These are phyloP conservation scores for Aquanectria penicillioides DNA, from an alignment of 2,329 filamentous ascomycete genomes.

Conservation along the genomic window DNA sequence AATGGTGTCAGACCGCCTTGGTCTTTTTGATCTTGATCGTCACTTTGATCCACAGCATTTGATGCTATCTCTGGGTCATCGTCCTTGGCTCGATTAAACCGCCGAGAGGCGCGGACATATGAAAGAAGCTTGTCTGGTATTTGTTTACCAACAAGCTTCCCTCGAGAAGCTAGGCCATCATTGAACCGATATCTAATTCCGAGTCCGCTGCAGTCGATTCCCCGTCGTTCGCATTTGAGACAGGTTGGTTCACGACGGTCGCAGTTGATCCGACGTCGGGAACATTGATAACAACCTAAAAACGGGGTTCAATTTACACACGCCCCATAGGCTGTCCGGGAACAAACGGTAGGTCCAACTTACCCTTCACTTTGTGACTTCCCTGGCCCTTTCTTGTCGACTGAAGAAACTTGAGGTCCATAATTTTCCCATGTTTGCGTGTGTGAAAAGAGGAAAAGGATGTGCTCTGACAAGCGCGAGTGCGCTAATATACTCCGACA, in stretches of 20 bases:
- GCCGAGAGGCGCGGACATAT: neutral
- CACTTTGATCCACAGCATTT: neutral
- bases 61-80: neutral
- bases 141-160: constrained; percentile 18
- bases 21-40: neutral
- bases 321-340: no score
- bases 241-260: constrained; percentile 15
- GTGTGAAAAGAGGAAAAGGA: no score
- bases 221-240: constrained; percentile 5
- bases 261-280: constrained; percentile 21
- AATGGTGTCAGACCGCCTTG: neutral
- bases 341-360: neutral
- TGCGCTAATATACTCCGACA: no score
- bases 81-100: neutral
- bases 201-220: constrained; percentile 7
- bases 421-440: no score
- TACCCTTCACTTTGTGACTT: constrained; percentile 21
- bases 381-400: constrained; percentile 5
- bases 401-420: no score
- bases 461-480: no score
- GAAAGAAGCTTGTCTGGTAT: constrained; percentile 17
- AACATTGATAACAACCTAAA: constrained; percentile 20
- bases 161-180: constrained; percentile 17
- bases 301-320: no score
- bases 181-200: constrained; percentile 22